Percentiles rank a stretch among this genome's conserved stretches.
These are phyloP conservation scores for Flaveria linearis DNA, from an alignment of 129 eudicot species.

Conservation along the genomic window DNA sequence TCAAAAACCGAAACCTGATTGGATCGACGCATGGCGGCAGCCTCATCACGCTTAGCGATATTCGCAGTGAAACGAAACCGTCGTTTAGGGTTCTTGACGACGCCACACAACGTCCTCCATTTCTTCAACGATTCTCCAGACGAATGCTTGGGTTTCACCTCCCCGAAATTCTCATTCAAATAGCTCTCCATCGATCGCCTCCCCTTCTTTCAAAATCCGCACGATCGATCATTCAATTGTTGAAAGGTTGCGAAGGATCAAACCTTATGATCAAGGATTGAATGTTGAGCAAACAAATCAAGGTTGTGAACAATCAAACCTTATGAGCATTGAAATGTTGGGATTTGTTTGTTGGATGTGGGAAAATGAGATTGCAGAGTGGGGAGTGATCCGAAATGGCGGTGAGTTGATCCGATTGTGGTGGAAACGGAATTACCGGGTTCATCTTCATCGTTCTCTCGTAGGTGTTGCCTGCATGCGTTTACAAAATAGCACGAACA, in stretches of 20 bases:
- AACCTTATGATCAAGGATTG: no score
- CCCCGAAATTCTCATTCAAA: constrained; percentile 65
- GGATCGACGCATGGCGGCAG: constrained; percentile 95
- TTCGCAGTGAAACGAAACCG: constrained; percentile 92
- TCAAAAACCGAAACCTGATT: constrained; percentile 52
- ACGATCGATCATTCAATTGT: constrained; percentile 9
- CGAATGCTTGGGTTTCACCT: constrained; percentile 66
- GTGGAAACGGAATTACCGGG: no score
- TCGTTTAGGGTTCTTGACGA: constrained; percentile 91
- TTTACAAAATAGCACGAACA: no score
- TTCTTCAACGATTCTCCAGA: constrained; percentile 60
- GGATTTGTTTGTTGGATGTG: no score
- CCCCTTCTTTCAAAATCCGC: neutral
- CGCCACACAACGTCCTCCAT: constrained; percentile 83
- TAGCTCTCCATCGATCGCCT: constrained; percentile 55
- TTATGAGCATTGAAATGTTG: no score
- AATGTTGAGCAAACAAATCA: no score
- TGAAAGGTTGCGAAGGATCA: neutral
- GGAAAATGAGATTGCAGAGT: no score
- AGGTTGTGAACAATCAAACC: no score
- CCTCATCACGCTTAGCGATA: constrained; percentile 81
- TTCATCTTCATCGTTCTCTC: no score
- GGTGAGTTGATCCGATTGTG: no score
- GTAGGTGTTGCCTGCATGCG: no score
- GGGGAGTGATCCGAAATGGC: no score